Evolutionary conservation across 495 filamentous ascomycete genomes (phyloP), one percentile per base, ranked within the genome.

Genomic region (Penicillium cosmopolitanum): DNA sequence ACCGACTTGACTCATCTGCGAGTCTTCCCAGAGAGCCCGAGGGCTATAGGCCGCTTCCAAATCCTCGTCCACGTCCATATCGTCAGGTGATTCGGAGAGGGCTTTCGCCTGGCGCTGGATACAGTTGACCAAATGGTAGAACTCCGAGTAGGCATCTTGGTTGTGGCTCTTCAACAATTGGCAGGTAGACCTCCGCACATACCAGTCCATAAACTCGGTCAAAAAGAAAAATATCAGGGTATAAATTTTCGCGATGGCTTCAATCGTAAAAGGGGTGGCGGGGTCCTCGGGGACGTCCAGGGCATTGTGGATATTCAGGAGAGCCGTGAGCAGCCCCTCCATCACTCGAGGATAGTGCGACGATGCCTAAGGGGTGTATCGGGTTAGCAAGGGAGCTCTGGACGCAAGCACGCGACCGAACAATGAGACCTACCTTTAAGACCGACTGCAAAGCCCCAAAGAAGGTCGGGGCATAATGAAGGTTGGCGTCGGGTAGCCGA

Each of bases 151-250:
- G 15, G 73, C 62, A 55, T 82, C 76, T 53, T 81, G 78, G 60
- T 73, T 77, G 28, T 77, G 74, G 56, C 77, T 80, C 31, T 74
- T 72, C 42, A 83, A 65, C 15, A 80, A 57, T 25, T 77, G 75
- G 54, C 75, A 79, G 7, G 65, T 74, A 4, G 73, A 73, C 43
- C 69, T 68, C 40, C 75, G 62, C 28, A 75, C 70, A 67, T 80
- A 79, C 75, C 77, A 82, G 55, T 77, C 73, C 68, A 82, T 80
- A 55, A 79, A 71, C 55, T 78, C 76, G 50, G 74, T 71, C 10
- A 83, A 63, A 44, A 81, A 74, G 61, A 82, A 73, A 43, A 82
- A 81, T 3, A 75, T 67, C 47, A 80, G 64, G 4, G 77, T 63
- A 58, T 82, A 83, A 34, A 80, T 71, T 18, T 66, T 69, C 13